phyloP scores from a whole-genome alignment of 129 eudicot genomes.

The Ambrosia trifida region DNA sequence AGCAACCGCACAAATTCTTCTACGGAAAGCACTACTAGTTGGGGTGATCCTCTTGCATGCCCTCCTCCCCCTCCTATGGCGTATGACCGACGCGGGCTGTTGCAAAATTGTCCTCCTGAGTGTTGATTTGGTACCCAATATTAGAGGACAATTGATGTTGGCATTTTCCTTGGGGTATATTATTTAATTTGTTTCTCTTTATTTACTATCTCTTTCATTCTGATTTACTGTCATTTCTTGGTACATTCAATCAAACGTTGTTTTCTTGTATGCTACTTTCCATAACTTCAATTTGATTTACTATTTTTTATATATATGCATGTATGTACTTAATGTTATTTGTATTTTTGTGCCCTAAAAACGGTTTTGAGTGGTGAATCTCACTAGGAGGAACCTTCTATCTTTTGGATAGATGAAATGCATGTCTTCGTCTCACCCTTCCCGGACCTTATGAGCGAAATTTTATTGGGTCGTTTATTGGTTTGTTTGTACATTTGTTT shows the following conservation, averaged over 20 bases:
- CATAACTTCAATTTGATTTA: conserved; percentile 23
- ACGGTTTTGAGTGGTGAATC: no score
- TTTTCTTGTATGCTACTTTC: conserved; percentile 42
- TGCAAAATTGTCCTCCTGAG: conserved; percentile 30
- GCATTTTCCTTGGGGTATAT: conserved; percentile 40
- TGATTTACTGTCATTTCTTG: conserved; percentile 36
- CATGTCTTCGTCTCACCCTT: no score
- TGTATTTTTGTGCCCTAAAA: background rate
- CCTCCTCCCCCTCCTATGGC: conserved; percentile 27
- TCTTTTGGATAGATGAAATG: no score
- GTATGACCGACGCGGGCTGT: conserved; percentile 36
- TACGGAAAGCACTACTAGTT: conserved; percentile 48
- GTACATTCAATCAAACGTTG: conserved; percentile 34
- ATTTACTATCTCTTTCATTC: conserved; percentile 49
- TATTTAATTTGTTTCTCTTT: conserved; percentile 43
- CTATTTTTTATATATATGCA: background rate
- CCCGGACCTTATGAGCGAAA: no score
- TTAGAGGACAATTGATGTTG: conserved; percentile 30
- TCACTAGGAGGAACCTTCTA: no score
- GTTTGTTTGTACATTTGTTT: no score
- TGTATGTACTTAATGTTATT: background rate
- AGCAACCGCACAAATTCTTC: conserved; percentile 45
- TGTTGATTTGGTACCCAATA: conserved; percentile 38
- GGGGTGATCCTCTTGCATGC: conserved; percentile 49
- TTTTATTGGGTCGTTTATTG: no score